These are phyloP conservation scores for Balamuthia mandrillaris DNA, from an alignment of 208 protist genomes.

Conservation along the genomic window DNA sequence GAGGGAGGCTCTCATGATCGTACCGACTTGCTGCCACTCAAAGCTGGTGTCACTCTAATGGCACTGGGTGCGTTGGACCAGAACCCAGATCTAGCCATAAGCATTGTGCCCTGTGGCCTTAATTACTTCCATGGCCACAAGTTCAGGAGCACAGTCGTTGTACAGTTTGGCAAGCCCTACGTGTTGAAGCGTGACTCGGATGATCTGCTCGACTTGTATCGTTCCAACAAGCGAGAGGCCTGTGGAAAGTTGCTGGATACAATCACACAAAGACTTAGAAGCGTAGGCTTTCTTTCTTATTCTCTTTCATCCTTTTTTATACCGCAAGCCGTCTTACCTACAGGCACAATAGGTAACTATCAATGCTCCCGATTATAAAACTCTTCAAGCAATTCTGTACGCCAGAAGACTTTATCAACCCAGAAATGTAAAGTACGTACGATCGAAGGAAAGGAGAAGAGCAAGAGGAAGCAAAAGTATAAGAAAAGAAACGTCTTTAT, in stretches of 20 bases:
- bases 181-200: neutral
- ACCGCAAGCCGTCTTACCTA: neutral
- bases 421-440: constrained; percentile 49
- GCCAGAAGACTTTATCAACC: constrained; percentile 86
- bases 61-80: constrained; percentile 79
- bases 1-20: constrained; percentile 92
- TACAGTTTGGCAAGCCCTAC: constrained; percentile 27
- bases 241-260: neutral
- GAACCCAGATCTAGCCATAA: constrained; percentile 75
- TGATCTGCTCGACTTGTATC: constrained; percentile 23
- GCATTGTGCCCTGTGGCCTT: constrained; percentile 84
- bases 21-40: constrained; percentile 87
- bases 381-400: constrained; percentile 82
- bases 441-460: neutral
- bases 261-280: neutral
- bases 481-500: neutral
- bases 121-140: constrained; percentile 88
- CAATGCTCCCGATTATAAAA: constrained; percentile 82
- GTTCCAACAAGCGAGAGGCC: neutral
- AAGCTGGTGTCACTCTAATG: constrained; percentile 89
- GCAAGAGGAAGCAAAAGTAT: neutral
- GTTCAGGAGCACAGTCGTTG: constrained; percentile 62
- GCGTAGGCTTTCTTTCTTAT: neutral
- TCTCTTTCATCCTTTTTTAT: neutral
- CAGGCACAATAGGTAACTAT: constrained; percentile 38